A percentile compares a stretch with the other conserved stretches of the same genome.
Evolutionary conservation across 2,329 filamentous ascomycete species (phyloP).

Genomic region (Botrytis cinerea): DNA sequence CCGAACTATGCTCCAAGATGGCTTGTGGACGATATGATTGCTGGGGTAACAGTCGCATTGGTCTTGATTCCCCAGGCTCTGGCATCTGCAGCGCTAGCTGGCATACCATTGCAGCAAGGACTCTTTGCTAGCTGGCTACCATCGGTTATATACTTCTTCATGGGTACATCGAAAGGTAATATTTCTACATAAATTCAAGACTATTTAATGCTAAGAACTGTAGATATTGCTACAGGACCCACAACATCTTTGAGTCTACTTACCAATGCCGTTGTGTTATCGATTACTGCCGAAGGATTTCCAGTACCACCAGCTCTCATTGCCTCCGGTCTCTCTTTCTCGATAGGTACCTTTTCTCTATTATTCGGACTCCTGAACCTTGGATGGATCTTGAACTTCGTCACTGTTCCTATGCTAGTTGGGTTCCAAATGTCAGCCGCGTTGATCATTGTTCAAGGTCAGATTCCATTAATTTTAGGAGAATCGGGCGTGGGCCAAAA

Average conservation of each 20-base stretch:
- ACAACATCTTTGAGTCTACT: slow-evolving; percentile 66
- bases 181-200: neutral
- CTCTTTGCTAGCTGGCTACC: slow-evolving; percentile 62
- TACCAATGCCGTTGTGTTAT: slow-evolving; percentile 58
- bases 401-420: slow-evolving; percentile 63
- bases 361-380: slow-evolving; percentile 62
- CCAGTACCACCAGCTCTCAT: slow-evolving; percentile 44
- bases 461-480: slow-evolving; percentile 56
- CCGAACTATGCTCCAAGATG: slow-evolving; percentile 62
- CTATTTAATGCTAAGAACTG: slow-evolving; percentile 21
- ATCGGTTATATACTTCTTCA: slow-evolving; percentile 57
- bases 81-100: slow-evolving; percentile 64
- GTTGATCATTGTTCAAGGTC: slow-evolving; percentile 65
- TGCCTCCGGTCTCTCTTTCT: slow-evolving; percentile 61
- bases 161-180: slow-evolving; percentile 62
- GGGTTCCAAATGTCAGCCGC: slow-evolving; percentile 68
- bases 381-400: slow-evolving; percentile 66
- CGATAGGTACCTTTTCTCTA: slow-evolving; percentile 62
- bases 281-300: slow-evolving; percentile 54
- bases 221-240: slow-evolving; percentile 63
- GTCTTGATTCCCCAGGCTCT: slow-evolving; percentile 63
- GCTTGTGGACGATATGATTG: slow-evolving; percentile 62
- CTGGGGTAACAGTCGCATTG: slow-evolving; percentile 60
- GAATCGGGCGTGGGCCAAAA: slow-evolving; percentile 40
- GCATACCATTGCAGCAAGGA: slow-evolving; percentile 61